phyloP scores from a whole-genome alignment of 108 stramenopile species.

The Parmales sp. region DNA sequence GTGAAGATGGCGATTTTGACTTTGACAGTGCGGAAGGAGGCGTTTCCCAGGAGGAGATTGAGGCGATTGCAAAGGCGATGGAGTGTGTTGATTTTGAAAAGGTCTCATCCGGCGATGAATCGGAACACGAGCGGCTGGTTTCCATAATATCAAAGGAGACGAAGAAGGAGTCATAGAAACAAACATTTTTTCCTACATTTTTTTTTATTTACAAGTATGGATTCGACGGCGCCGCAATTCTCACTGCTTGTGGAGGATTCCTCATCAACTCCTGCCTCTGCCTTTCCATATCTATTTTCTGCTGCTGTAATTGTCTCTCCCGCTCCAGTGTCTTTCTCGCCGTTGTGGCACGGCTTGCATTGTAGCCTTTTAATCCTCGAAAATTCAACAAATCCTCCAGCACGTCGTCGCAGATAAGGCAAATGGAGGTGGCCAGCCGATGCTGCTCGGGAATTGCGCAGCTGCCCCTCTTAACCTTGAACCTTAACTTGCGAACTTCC shows the following conservation, averaged over 20 bases:
- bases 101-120: too few relatives aligned
- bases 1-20: not conserved
- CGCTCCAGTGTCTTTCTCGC: not conserved
- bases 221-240: too few relatives aligned
- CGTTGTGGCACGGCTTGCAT: not conserved
- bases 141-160: too few relatives aligned
- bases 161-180: too few relatives aligned
- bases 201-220: too few relatives aligned
- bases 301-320: not conserved
- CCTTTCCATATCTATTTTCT: not conserved
- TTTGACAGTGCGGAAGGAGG: too few relatives aligned
- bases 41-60: too few relatives aligned
- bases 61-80: too few relatives aligned
- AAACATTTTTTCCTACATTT: too few relatives aligned
- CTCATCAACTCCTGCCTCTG: not conserved
- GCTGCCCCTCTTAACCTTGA: slow-evolving; percentile 65
- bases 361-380: not conserved
- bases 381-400: slow-evolving; percentile 59
- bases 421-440: slow-evolving; percentile 41
- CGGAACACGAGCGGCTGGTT: too few relatives aligned
- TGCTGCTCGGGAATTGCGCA: slow-evolving; percentile 35
- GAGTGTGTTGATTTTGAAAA: too few relatives aligned
- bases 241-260: too few relatives aligned
- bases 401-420: slow-evolving; percentile 58
- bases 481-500: slow-evolving; percentile 44